These are phyloP conservation scores for Avena atlantica DNA, from an alignment of 176 grass and related monocot species.

Conservation along the genomic window DNA sequence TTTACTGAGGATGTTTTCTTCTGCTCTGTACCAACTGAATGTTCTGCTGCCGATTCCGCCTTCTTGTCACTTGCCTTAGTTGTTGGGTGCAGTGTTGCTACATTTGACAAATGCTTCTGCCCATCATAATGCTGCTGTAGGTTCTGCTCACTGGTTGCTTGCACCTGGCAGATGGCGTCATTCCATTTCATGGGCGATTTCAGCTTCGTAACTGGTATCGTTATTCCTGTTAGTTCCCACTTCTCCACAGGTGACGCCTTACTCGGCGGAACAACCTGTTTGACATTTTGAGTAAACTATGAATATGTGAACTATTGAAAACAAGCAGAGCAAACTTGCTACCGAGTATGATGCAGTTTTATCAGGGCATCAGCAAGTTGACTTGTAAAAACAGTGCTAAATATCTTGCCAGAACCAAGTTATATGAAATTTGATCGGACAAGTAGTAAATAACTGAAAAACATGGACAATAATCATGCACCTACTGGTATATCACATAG, in stretches of 20 bases:
- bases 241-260: neutral
- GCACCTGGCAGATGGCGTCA: too few relatives aligned
- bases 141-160: slow-evolving; percentile 33
- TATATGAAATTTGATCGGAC: neutral
- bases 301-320: neutral
- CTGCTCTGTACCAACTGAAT: neutral
- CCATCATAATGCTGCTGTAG: slow-evolving; percentile 39
- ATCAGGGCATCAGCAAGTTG: neutral
- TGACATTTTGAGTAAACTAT: neutral
- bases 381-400: neutral
- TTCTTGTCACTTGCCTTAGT: neutral
- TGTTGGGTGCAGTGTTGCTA: neutral
- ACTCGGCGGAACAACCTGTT: neutral
- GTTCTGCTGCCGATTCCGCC: neutral
- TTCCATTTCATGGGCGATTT: too few relatives aligned
- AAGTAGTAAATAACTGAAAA: neutral
- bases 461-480: neutral
- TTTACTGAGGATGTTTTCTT: slow-evolving; percentile 14
- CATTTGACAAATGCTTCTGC: slow-evolving; percentile 35
- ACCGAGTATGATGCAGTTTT: neutral
- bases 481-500: neutral
- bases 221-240: slow-evolving; percentile 16
- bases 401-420: neutral
- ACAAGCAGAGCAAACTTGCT: neutral
- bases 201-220: too few relatives aligned